Evolutionary conservation across 192 early-diverging fungal species (phyloP).

Genomic region (Dissophora globulifera): DNA sequence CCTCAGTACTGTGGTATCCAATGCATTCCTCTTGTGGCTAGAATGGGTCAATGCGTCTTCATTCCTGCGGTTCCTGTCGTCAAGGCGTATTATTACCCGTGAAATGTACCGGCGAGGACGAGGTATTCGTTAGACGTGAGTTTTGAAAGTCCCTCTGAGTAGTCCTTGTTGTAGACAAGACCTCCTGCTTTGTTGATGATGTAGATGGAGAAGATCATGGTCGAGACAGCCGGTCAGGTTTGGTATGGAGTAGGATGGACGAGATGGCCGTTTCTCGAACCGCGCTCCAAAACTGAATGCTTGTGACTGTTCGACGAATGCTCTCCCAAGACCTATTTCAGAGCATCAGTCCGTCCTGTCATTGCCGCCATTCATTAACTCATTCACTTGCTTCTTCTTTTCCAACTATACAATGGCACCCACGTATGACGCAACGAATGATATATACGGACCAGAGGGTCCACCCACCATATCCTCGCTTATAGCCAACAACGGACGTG

Average conservation of each 20-base stretch:
- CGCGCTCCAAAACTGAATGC: too few species aligned
- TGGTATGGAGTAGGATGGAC: not conserved
- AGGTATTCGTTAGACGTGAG: slow-evolving; percentile 96
- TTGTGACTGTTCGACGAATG: too few species aligned
- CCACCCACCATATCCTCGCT: slow-evolving; percentile 13
- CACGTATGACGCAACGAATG: too few species aligned
- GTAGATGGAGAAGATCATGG: slow-evolving; percentile 84
- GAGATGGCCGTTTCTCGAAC: not conserved
- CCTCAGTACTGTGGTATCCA: too few species aligned
- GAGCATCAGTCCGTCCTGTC: too few species aligned
- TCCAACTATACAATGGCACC: slow-evolving; percentile 7
- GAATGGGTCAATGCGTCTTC: too few species aligned
- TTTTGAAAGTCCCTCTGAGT: slow-evolving; percentile 81
- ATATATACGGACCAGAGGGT: slow-evolving; percentile 27
- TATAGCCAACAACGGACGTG: not conserved
- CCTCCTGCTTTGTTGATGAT: slow-evolving; percentile 94
- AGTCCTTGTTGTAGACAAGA: slow-evolving; percentile 94
- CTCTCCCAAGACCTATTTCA: too few species aligned
- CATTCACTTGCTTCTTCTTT: too few species aligned
- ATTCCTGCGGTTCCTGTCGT: too few species aligned
- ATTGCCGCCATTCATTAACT: too few species aligned
- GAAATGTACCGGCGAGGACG: slow-evolving; percentile 97
- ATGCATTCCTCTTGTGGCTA: too few species aligned
- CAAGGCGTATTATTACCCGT: slow-evolving; percentile 87
- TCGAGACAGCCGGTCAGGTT: too few species aligned